Evolutionary conservation across 2,329 filamentous ascomycete species (phyloP), one percentile per base, ranked within the genome.

Genomic region (Grosmannia huntii): DNA sequence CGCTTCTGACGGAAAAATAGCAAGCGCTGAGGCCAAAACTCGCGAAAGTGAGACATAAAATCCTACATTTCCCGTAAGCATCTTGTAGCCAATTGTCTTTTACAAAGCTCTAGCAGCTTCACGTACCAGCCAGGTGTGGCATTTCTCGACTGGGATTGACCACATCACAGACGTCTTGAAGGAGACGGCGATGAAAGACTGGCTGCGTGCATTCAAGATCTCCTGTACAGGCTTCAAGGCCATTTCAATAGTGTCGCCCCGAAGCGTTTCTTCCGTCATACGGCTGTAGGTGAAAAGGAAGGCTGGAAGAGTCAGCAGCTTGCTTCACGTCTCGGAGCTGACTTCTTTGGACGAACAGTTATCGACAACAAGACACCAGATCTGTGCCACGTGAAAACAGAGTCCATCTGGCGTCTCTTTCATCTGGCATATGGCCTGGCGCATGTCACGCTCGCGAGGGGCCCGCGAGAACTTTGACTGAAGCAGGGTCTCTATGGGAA

Each of bases 341-440:
- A 10, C n/a, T 9, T 23, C 5, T 4, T 48, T 11, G 7, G 12
- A 48, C 44, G n/a, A n/a, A 76, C 75, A 70, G 51, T 76, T 72
- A 48, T 73, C 72, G 1, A 79, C 60, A 7, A 76, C 65, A 5
- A 79, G 62, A 60, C 71, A 74, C 76, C 76, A 79, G 11, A 77
- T 58, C 61, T 79, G 76, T 1, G 72, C 67, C 51, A 78, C 72
- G 58, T 79, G 75, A 57, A 76, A 78, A 56, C 75, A 78, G 21
- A 71, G 64, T 1, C 68, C 69, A 11, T 66, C 61, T 0, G 67
- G 68, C 3, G 67, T 69, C 48, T 68, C 67, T 1, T 68, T 68
- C 16, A 71, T 64, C 57, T 71, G 69, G 56, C 75, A 72, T 10
- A 77, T 71, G 3, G 73, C 76, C 61, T 78, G 76, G 28, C 71